Evolutionary conservation across 129 eudicot species (phyloP).

Genomic region (Saussurea involucrata): DNA sequence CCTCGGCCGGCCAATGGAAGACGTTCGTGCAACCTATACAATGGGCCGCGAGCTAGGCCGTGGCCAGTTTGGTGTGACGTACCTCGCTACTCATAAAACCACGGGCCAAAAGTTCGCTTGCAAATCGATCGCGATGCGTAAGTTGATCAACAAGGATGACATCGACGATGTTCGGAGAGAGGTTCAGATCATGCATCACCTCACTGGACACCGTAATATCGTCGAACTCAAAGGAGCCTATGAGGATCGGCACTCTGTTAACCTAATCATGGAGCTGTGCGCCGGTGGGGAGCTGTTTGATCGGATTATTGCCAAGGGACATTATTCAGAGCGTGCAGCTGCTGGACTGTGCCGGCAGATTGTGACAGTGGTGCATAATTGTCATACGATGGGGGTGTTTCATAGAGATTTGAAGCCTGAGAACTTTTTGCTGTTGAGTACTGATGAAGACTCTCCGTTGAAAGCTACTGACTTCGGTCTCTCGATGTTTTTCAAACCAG

Average conservation of each 20-base stretch:
- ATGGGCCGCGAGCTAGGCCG: slow-evolving; percentile 93
- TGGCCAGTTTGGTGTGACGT: slow-evolving; percentile 95
- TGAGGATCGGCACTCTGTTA: slow-evolving; percentile 82
- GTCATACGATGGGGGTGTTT: slow-evolving; percentile 97
- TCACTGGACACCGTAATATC: slow-evolving; percentile 86
- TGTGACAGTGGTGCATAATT: slow-evolving; percentile 82
- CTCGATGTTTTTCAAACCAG: slow-evolving; percentile 81
- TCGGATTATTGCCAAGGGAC: slow-evolving; percentile 92
- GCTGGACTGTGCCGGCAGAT: slow-evolving; percentile 82
- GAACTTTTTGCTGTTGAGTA: slow-evolving; percentile 72
- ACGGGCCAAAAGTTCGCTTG: slow-evolving; percentile 69
- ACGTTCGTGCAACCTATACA: slow-evolving; percentile 67
- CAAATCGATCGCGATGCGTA: slow-evolving; percentile 88
- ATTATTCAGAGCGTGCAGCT: slow-evolving; percentile 95
- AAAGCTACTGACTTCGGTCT: slow-evolving; percentile 96
- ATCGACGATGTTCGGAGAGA: slow-evolving; percentile 89
- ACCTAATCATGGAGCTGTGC: slow-evolving; percentile 83
- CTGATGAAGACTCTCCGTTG: slow-evolving; percentile 74
- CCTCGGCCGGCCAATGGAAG: slow-evolving; percentile 92
- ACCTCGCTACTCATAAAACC: slow-evolving; percentile 74
- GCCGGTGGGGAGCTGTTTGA: slow-evolving; percentile 97
- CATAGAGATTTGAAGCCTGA: slow-evolving; percentile 94
- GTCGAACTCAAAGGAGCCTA: slow-evolving; percentile 85
- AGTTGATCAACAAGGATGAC: slow-evolving; percentile 70
- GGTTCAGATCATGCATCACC: slow-evolving; percentile 98